phyloP scores from a whole-genome alignment of 2,329 filamentous ascomycete genomes.

The Colletotrichum filicis region DNA sequence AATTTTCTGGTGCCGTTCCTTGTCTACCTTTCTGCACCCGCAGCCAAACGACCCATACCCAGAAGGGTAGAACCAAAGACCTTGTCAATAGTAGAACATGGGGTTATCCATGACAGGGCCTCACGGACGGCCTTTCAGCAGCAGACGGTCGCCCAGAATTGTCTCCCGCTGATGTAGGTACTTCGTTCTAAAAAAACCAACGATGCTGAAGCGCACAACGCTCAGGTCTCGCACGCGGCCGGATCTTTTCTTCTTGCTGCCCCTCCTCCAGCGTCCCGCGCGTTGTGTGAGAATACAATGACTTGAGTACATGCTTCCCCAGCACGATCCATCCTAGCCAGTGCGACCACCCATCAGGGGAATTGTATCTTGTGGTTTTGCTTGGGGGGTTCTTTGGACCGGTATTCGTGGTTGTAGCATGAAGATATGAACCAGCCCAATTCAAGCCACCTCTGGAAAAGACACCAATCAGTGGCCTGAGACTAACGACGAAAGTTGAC shows the following conservation, averaged over 20 bases:
- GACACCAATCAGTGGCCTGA: constrained; percentile 34
- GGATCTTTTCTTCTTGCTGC: not conserved
- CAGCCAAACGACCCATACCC: not conserved
- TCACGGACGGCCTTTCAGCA: not conserved
- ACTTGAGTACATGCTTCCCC: not conserved
- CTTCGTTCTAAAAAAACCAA: not conserved
- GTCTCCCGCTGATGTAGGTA: not conserved
- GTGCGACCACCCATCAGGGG: not conserved
- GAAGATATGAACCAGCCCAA: constrained; percentile 26
- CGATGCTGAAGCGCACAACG: constrained; percentile 9
- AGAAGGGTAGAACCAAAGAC: not conserved
- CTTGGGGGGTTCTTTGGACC: not conserved
- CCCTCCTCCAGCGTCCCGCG: not conserved
- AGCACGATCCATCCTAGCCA: not conserved
- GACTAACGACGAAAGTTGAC: constrained; percentile 33
- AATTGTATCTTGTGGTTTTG: not conserved
- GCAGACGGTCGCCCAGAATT: not conserved
- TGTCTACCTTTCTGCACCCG: not conserved
- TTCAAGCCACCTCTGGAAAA: constrained; percentile 17
- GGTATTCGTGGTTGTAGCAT: constrained; percentile 14
- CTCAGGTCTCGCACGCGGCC: not conserved
- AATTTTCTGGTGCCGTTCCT: not conserved
- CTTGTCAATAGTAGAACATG: constrained; percentile 28
- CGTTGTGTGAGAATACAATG: not conserved
- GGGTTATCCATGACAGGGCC: constrained; percentile 5